These are phyloP conservation scores for Russula brevipes DNA, from an alignment of 768 basidiomycete genomes.

Conservation along the genomic window DNA sequence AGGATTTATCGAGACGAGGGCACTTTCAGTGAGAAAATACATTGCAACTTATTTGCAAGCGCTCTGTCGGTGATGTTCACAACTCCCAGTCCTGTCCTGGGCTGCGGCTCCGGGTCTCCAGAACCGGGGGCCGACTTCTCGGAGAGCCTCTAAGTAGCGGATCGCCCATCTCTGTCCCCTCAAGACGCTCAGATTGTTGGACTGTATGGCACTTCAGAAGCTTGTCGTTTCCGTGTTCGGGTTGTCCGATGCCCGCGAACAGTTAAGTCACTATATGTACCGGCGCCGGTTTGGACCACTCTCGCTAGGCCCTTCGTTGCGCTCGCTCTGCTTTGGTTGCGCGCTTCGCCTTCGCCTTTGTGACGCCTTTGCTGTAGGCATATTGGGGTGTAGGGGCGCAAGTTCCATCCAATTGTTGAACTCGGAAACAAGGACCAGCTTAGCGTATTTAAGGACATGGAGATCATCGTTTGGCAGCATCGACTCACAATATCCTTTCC, in stretches of 20 bases:
- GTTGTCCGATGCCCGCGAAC: too few species aligned
- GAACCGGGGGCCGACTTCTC: not conserved
- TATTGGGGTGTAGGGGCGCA: conserved; percentile 12
- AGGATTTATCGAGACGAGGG: not conserved
- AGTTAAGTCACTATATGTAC: not conserved
- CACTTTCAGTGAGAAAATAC: not conserved
- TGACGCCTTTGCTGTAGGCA: conserved; percentile 4
- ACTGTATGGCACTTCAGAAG: not conserved
- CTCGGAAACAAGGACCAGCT: not conserved
- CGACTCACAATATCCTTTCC: not conserved
- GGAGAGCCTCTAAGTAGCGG: not conserved
- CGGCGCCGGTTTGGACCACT: not conserved
- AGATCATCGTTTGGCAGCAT: not conserved
- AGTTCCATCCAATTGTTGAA: not conserved
- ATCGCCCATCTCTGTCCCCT: not conserved
- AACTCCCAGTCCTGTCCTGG: not conserved
- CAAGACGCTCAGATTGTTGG: conserved; percentile 10
- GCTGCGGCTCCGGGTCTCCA: not conserved
- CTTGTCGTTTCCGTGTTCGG: not conserved
- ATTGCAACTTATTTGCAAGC: too few species aligned
- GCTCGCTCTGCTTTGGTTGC: not conserved
- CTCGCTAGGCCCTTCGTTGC: not conserved
- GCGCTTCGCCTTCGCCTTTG: not conserved
- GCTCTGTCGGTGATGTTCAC: not conserved
- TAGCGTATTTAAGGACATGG: not conserved